Evolutionary conservation across 352 stramenopile species (phyloP).

Genomic region (Globisporangium alternatum): DNA sequence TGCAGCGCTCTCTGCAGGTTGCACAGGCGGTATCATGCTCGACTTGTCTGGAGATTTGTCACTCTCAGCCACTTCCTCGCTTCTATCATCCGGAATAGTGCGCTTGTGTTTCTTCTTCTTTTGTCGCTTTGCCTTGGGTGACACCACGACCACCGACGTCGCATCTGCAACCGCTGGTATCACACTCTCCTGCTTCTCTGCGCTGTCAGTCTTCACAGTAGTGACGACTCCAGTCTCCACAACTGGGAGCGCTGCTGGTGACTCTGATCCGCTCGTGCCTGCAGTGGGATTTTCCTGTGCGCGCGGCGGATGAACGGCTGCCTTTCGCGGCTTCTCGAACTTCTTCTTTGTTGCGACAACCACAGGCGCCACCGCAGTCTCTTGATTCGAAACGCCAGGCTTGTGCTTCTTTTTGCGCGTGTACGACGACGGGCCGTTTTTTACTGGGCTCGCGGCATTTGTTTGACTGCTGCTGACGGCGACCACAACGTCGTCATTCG

Average conservation of each 20-base stretch:
- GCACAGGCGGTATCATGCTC: neutral
- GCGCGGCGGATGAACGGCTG: neutral
- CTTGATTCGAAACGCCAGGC: neutral
- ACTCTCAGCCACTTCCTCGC: neutral
- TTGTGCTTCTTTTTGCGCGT: slow-evolving; percentile 27
- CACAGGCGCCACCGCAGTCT: neutral
- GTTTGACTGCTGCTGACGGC: slow-evolving; percentile 4
- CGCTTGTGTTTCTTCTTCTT: slow-evolving; percentile 16
- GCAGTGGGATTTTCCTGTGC: neutral
- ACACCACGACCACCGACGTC: neutral
- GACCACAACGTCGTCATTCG: neutral
- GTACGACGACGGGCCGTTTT: slow-evolving; percentile 1
- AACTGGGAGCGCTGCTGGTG: too few species aligned
- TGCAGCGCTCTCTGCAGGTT: neutral
- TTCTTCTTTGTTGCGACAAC: neutral
- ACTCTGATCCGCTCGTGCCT: neutral
- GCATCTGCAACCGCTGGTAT: neutral
- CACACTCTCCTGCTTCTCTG: neutral
- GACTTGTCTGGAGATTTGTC: neutral
- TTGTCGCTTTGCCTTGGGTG: slow-evolving; percentile 13
- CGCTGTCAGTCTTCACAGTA: neutral
- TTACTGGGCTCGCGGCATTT: neutral
- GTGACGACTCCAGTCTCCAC: neutral
- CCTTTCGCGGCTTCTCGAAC: slow-evolving; percentile 6
- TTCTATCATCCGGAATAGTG: neutral